A percentile compares a stretch with the other conserved stretches of the same genome.
phyloP scores from a whole-genome alignment of 2,329 filamentous ascomycete species.

The Leptographium radiaticola region DNA sequence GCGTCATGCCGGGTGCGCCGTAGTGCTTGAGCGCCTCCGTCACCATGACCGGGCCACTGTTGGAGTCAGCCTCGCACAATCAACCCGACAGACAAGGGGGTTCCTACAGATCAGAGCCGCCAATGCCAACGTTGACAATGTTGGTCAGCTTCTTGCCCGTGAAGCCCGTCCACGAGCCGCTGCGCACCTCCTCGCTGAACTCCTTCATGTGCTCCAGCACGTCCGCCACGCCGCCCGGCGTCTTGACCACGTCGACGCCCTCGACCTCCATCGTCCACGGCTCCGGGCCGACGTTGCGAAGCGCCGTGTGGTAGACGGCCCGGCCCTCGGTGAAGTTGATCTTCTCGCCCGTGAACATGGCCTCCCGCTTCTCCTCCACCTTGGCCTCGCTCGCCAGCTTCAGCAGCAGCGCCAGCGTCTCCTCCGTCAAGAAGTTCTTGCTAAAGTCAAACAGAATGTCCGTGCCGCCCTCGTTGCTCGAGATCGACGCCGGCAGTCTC shows the following conservation, averaged over 20 bases:
- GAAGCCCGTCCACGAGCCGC: slow-evolving; percentile 92
- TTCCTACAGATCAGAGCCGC: slow-evolving; percentile 82
- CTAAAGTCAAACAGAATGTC: slow-evolving; percentile 97
- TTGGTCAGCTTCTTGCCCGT: slow-evolving; percentile 95
- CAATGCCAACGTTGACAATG: slow-evolving; percentile 96
- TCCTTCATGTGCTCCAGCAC: slow-evolving; percentile 97
- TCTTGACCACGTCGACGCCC: slow-evolving; percentile 83
- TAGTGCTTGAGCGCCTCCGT: slow-evolving; percentile 96
- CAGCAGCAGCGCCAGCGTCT: slow-evolving; percentile 75
- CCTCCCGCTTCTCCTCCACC: slow-evolving; percentile 86
- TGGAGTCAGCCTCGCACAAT: not conserved
- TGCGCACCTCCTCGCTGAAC: slow-evolving; percentile 89
- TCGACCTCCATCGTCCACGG: slow-evolving; percentile 76
- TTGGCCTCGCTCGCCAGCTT: slow-evolving; percentile 86
- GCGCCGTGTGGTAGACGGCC: slow-evolving; percentile 87
- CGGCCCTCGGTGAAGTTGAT: slow-evolving; percentile 99
- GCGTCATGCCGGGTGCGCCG: slow-evolving; percentile 68
- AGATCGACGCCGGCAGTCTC: slow-evolving; percentile 62
- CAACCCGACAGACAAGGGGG: not conserved
- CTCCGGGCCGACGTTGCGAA: slow-evolving; percentile 63
- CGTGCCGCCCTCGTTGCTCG: slow-evolving; percentile 38
- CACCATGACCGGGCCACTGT: slow-evolving; percentile 93
- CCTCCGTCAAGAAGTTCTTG: slow-evolving; percentile 95
- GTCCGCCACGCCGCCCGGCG: slow-evolving; percentile 74
- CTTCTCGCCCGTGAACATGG: slow-evolving; percentile 94